Evolutionary conservation across 768 basidiomycete species (phyloP).

Genomic region (Xerocomellus chrysenteron): DNA sequence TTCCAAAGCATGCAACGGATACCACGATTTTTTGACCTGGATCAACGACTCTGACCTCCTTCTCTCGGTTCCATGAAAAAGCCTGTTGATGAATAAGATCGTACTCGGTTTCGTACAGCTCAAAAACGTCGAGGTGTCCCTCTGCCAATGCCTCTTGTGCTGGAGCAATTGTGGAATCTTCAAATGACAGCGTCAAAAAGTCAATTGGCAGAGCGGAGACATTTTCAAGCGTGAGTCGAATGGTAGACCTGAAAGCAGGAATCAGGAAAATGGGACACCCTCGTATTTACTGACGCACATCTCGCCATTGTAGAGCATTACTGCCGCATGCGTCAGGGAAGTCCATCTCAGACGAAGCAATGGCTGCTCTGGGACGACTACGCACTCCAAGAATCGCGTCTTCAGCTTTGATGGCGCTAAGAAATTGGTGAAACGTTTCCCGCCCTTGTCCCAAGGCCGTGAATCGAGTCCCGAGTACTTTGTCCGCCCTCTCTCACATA

Average conservation of each 20-base stretch:
- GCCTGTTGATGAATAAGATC: constrained; percentile 74
- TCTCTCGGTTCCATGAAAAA: constrained; percentile 65
- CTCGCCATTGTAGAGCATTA: constrained; percentile 97
- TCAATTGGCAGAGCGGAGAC: constrained; percentile 79
- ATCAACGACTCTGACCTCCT: constrained; percentile 48
- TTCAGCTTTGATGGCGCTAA: constrained; percentile 26
- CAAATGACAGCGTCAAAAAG: constrained; percentile 82
- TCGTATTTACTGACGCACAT: constrained; percentile 47
- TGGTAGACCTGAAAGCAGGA: constrained; percentile 57
- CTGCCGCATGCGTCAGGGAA: constrained; percentile 88
- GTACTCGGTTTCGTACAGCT: constrained; percentile 89
- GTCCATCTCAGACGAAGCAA: constrained; percentile 81
- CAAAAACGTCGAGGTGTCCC: constrained; percentile 75
- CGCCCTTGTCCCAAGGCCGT: constrained; percentile 55
- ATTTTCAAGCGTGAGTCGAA: constrained; percentile 89
- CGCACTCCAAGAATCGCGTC: constrained; percentile 69
- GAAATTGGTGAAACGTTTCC: constrained; percentile 39
- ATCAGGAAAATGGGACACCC: neutral
- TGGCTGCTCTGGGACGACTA: constrained; percentile 86
- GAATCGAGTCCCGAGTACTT: constrained; percentile 77
- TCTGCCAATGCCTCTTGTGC: constrained; percentile 78
- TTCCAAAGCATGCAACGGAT: constrained; percentile 77
- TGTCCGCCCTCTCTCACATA: constrained; percentile 65
- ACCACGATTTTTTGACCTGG: constrained; percentile 73
- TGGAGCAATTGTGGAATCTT: constrained; percentile 83